Evolutionary conservation across 176 grass and related monocot genomes (phyloP).

Genomic region (Triticum turgidum): DNA sequence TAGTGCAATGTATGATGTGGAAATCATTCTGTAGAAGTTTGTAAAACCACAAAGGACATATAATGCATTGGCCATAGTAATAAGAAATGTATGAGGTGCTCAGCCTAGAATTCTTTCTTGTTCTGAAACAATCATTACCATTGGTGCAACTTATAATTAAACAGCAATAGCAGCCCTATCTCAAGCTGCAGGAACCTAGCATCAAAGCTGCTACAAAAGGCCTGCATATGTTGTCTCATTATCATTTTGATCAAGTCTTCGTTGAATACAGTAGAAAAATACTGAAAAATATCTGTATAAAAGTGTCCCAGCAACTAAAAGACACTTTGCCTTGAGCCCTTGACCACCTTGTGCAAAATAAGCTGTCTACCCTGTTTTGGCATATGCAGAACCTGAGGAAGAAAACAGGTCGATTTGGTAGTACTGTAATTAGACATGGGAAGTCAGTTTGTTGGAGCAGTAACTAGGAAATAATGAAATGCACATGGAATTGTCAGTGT

Average conservation of each 20-base stretch:
- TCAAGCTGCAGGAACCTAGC: not conserved
- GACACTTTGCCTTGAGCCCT: not conserved
- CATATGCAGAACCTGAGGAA: not conserved
- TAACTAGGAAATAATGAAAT: no score
- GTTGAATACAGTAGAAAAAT: not conserved
- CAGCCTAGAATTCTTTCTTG: not conserved
- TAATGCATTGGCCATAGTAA: not conserved
- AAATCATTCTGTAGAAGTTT: not conserved
- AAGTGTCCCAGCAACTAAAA: not conserved
- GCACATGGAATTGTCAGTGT: not conserved
- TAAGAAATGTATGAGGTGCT: not conserved
- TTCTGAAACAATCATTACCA: no score
- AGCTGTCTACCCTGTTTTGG: not conserved
- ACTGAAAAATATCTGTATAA: not conserved
- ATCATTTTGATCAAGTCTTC: not conserved
- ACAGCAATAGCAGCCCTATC: not conserved
- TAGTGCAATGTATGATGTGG: not conserved
- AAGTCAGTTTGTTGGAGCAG: not conserved
- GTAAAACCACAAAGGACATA: not conserved
- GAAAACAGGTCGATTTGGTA: not conserved
- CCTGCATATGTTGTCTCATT: not conserved
- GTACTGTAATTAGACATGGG: not conserved
- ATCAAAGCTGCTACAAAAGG: not conserved
- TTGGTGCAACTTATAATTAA: not conserved
- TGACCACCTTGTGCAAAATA: not conserved